Evolutionary conservation across 2,329 filamentous ascomycete genomes (phyloP), one percentile per base, ranked within the genome.

Genomic region (Chaetothyriales sp.): DNA sequence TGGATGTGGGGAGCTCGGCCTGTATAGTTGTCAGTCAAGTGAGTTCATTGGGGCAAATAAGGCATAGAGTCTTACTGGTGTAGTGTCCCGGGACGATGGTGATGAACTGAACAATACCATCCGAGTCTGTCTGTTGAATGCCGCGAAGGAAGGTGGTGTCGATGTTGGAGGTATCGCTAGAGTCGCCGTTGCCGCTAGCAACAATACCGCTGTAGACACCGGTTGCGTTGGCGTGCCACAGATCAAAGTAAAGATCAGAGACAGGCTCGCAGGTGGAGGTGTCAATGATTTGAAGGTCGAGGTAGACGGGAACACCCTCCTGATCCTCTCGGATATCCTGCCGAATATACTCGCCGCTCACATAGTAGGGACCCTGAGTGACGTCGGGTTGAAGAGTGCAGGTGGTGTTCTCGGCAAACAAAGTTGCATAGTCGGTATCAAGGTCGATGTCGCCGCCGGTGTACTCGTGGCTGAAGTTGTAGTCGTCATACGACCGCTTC

Each of bases 291-390:
- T 70, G 67, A 47, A 68, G 63, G 49, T 70, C 67, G 49, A 70
- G 60, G 49, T 63, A 63, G 15, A 71, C 57, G 15, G 65, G 63
- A 8, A 70, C 61, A 48, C 68, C 68, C 1, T 45, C 53, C 54
- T 70, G 60, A 18, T 56, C 60, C 18, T 70, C 66, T 5, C 52
- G 56, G 45, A 70, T 60, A 51, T 70, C 61, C n/a, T 62, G 53
- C 28, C 68, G 65, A 49, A 70, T 63, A 3, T 65, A 58, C 49
- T 70, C 68, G 10, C 67, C 66, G 7, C 60, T 58, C 26, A 70
- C 65, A 47, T 66, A 78, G 65, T 77, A 78, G 18, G 75, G 75
- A 0, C 75, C 75, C 59, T 76, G 66, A 2, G 70, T 76, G 18
- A 71, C 70, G 59, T 77, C 74, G 0, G 74, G 73, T n/a, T 67